Evolutionary conservation across 139 green algal genomes (phyloP).

Genomic region (Coelastrella sp.): DNA sequence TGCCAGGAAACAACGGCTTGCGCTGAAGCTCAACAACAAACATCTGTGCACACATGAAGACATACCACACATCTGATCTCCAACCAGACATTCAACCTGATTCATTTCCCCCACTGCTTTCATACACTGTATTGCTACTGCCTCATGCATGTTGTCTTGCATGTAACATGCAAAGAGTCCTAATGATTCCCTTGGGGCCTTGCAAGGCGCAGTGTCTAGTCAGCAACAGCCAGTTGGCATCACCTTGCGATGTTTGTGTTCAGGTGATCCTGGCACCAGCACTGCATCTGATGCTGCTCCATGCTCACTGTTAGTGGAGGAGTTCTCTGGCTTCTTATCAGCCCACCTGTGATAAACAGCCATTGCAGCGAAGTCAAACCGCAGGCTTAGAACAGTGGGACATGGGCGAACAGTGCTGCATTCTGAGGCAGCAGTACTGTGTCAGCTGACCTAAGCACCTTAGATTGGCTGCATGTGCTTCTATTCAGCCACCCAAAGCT

Average conservation of each 20-base stretch:
- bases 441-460: too few relatives aligned
- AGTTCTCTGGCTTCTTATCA: neutral
- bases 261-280: conserved; percentile 31
- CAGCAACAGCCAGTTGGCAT: too few relatives aligned
- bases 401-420: neutral
- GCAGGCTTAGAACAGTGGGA: neutral
- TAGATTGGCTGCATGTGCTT: too few relatives aligned
- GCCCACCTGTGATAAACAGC: conserved; percentile 14
- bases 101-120: too few relatives aligned
- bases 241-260: conserved; percentile 46
- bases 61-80: neutral
- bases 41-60: conserved; percentile 54
- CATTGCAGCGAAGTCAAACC: neutral
- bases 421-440: neutral
- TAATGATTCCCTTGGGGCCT: too few relatives aligned
- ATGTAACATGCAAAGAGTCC: too few relatives aligned
- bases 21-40: conserved; percentile 81
- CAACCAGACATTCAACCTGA: neutral
- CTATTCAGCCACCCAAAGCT: too few relatives aligned
- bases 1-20: conserved; percentile 89
- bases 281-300: conserved; percentile 22
- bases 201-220: too few relatives aligned
- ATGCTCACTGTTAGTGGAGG: neutral
- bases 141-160: too few relatives aligned
- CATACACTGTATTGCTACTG: too few relatives aligned